Base-by-base conservation (phyloP, 106 monocot genomes). In the Phalaenopsis equestris region DNA sequence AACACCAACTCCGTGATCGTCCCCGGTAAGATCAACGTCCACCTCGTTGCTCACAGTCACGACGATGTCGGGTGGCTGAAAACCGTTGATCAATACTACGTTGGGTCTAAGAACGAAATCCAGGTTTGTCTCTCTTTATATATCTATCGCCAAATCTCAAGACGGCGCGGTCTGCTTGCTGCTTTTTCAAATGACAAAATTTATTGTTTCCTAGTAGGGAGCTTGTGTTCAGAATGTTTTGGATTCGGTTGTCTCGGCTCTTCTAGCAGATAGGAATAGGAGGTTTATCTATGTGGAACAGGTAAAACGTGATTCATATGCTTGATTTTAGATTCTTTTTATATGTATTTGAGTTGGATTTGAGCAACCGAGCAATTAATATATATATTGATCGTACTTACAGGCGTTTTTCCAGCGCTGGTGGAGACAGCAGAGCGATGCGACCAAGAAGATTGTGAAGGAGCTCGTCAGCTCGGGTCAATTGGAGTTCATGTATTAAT, bases 341-440 rank as follows among this genome's bases (percentile, higher is more conserved):
- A 11, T 57, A 65, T 17, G 24, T 30, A 67, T 8, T 81, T 70
- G 56, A 41, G 17, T 18, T 41, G 6, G 47, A 6, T 85, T n/a
- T 14, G 42, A 39, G 41, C 1, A 18, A 17, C 43, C 8, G 43
- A 45, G 15, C 7, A 75, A 42, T 5, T 18, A 3, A 42, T 30
- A 45, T 39, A 19, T 14, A 3, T 52, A 52, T 52, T 52, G 70
- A 12, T 78, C 19, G 21, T 46, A 23, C 11, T 83, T 72, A 38
- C 72, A 99, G 98, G 98, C 94, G 1, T 99, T 99, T 76, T 99
- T 99, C 84, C 94, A 95, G 83, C 81, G 98, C 10, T 99, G 94
- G 98, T 99, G 98, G 98, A 85, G 94, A 79, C 89, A 87, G 84
- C 99, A 99, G 85, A 95, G 84, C 14, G 83, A 91, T 47, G 82